phyloP scores from a whole-genome alignment of 1,284 basidiomycete species.

The Cystobasidium sp. region DNA sequence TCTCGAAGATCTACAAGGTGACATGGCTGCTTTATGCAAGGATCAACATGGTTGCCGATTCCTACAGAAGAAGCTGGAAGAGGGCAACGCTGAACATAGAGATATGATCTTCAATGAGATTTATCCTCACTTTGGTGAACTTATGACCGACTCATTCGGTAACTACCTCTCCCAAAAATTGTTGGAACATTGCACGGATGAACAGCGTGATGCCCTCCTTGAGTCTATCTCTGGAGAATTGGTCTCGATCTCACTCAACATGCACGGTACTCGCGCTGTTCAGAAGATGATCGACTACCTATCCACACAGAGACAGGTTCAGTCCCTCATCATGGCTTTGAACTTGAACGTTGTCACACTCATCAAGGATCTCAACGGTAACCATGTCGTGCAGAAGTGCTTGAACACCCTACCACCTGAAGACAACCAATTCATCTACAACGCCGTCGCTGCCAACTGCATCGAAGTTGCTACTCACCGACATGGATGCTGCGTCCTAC shows the following conservation, averaged over 20 bases:
- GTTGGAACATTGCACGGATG: constrained; percentile 95
- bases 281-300: constrained; percentile 99
- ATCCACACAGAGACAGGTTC: constrained; percentile 94
- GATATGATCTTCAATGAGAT: constrained; percentile 99
- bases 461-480: constrained; percentile 99
- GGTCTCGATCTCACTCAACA: constrained; percentile 97
- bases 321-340: constrained; percentile 94
- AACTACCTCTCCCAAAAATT: constrained; percentile 99
- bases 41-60: constrained; percentile 99
- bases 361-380: constrained; percentile 99
- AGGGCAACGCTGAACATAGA: constrained; percentile 88
- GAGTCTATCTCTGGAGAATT: constrained; percentile 96
- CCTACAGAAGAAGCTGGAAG: constrained; percentile 98
- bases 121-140: constrained; percentile 94
- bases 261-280: constrained; percentile 99
- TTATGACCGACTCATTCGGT: constrained; percentile 99
- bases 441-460: constrained; percentile 97
- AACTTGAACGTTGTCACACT: constrained; percentile 97
- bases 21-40: constrained; percentile 92
- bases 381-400: constrained; percentile 99
- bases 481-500: constrained; percentile 97
- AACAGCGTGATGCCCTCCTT: constrained; percentile 95
- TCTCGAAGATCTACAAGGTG: constrained; percentile 91
- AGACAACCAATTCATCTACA: constrained; percentile 99
- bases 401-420: constrained; percentile 96